phyloP scores from a whole-genome alignment of 176 grass and related monocot species.

The Musa beccarii region DNA sequence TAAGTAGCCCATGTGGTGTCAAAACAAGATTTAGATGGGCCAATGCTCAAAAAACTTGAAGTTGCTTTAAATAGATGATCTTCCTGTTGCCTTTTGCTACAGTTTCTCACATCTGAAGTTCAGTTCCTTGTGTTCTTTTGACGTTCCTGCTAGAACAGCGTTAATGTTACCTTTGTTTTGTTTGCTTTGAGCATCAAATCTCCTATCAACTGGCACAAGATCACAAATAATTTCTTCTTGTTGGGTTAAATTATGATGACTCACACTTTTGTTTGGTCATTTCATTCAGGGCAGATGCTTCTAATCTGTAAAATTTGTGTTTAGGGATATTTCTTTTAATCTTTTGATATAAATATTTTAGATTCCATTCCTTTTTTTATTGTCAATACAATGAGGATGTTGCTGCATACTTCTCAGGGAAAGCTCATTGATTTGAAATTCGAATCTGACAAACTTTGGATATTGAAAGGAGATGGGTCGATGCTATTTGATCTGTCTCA shows the following conservation, averaged over 20 bases:
- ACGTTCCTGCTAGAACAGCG: background rate
- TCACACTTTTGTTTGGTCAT: background rate
- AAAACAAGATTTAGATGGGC: background rate
- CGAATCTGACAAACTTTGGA: constrained; percentile 63
- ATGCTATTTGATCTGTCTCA: constrained; percentile 75
- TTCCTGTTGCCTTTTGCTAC: background rate
- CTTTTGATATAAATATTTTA: too few species aligned
- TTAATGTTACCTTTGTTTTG: background rate
- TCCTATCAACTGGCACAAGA: background rate
- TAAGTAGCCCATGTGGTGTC: background rate
- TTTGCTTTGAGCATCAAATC: background rate
- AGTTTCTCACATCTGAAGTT: too few species aligned
- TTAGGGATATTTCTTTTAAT: too few species aligned
- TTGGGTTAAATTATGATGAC: background rate
- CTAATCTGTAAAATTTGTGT: too few species aligned
- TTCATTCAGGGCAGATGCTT: background rate
- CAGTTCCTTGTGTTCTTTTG: background rate
- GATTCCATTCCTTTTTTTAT: too few species aligned
- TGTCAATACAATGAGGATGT: constrained; percentile 15
- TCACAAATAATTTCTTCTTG: background rate
- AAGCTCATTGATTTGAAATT: constrained; percentile 77
- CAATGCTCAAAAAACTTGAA: background rate
- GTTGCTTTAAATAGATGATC: background rate
- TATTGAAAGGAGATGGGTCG: constrained; percentile 79
- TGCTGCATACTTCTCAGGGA: constrained; percentile 44